Evolutionary conservation across 148 eudicot species (phyloP).

Genomic region (Hydrangea macrophylla): DNA sequence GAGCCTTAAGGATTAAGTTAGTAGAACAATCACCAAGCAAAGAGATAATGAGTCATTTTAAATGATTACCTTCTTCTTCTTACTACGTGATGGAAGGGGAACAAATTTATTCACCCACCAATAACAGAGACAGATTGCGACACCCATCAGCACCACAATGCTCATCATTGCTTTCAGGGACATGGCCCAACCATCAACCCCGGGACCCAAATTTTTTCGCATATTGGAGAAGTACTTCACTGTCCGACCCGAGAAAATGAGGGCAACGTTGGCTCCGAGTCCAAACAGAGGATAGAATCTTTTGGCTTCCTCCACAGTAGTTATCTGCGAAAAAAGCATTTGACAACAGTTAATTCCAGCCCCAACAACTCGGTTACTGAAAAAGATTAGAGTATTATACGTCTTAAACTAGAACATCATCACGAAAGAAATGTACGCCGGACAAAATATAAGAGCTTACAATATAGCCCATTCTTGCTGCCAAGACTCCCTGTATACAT

Average conservation of each 20-base stretch:
- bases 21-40: not conserved
- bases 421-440: not conserved
- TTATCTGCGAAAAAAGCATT: constrained; percentile 52
- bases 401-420: not conserved
- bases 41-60: not conserved
- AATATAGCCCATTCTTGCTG: not conserved
- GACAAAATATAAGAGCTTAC: not conserved
- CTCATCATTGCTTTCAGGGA: constrained; percentile 98
- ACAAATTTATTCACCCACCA: constrained; percentile 95
- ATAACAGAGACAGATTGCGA: constrained; percentile 74
- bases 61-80: constrained; percentile 84
- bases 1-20: not conserved
- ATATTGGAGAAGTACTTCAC: constrained; percentile 92
- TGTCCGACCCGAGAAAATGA: constrained; percentile 94
- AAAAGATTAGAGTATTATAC: not conserved
- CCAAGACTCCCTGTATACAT: no score
- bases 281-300: constrained; percentile 93
- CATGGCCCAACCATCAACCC: constrained; percentile 98
- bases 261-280: constrained; percentile 96
- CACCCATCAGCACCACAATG: constrained; percentile 87
- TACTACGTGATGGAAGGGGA: constrained; percentile 83
- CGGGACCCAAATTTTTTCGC: constrained; percentile 83
- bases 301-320: constrained; percentile 95
- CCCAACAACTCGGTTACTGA: not conserved
- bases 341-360: not conserved